A percentile compares a stretch with the other conserved stretches of the same genome.
Evolutionary conservation across 352 stramenopile species (phyloP).

Genomic region (Thalassiosira oceanica): DNA sequence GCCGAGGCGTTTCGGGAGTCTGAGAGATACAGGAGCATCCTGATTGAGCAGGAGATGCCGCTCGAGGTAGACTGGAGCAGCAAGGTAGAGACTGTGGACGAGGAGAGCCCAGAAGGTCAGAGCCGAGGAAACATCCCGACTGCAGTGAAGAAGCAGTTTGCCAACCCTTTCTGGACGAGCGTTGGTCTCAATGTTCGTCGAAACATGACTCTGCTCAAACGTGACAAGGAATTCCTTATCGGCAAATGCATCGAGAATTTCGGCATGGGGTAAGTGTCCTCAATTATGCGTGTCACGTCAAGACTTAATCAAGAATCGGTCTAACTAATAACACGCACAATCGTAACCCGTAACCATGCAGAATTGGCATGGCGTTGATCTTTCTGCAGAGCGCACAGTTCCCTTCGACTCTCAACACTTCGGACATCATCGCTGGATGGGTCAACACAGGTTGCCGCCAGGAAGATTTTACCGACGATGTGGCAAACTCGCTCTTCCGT

Average conservation of each 20-base stretch:
- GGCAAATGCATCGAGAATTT: conserved; percentile 59
- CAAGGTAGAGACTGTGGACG: conserved; percentile 19
- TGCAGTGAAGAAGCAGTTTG: conserved; percentile 32
- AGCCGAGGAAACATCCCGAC: background rate
- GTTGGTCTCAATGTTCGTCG: conserved; percentile 46
- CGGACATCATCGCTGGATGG: conserved; percentile 16
- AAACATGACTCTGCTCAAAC: conserved; percentile 77
- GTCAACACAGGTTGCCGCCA: conserved; percentile 24
- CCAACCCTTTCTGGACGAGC: conserved; percentile 34
- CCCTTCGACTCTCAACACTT: conserved; percentile 27
- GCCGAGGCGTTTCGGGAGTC: conserved; percentile 38
- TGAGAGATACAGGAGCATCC: conserved; percentile 19
- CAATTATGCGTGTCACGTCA: too few species aligned
- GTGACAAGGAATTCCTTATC: conserved; percentile 59
- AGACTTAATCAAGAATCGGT: too few species aligned
- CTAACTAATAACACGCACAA: too few species aligned
- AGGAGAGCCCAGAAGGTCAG: conserved; percentile 19
- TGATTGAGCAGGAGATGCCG: conserved; percentile 20
- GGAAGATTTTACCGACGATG: conserved; percentile 27
- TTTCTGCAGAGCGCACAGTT: conserved; percentile 46
- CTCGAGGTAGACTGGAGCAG: conserved; percentile 2
- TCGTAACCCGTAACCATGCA: too few species aligned
- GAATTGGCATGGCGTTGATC: conserved; percentile 54
- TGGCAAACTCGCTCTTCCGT: conserved; percentile 13
- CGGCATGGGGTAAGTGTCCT: too few species aligned